These are phyloP conservation scores for Podosphaera aphanis DNA, from an alignment of 2,329 filamentous ascomycete genomes.

Conservation along the genomic window DNA sequence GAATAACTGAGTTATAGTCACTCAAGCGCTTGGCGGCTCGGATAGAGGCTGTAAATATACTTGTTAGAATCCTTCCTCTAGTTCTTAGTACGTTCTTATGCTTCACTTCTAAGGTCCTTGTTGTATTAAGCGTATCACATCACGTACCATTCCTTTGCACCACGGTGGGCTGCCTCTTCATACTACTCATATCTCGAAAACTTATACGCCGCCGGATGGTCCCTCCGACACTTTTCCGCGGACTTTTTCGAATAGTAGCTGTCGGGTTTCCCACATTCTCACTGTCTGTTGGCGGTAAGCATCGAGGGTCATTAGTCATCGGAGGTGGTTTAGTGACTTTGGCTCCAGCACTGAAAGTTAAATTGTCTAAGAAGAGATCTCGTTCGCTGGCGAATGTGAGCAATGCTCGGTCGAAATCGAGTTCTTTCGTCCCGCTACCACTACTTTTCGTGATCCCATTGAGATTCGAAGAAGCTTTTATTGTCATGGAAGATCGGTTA, in stretches of 20 bases:
- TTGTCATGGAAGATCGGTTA: conserved; percentile 43
- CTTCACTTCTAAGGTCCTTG: not conserved
- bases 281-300: conserved; percentile 23
- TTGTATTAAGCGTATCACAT: not conserved
- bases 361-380: conserved; percentile 78
- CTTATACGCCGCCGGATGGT: conserved; percentile 85
- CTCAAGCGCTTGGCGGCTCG: conserved; percentile 75
- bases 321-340: conserved; percentile 44
- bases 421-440: conserved; percentile 29
- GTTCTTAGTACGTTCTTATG: not conserved
- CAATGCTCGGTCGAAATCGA: conserved; percentile 83
- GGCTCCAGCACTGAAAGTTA: conserved; percentile 60
- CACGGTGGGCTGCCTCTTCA: conserved; percentile 62
- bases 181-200: conserved; percentile 82
- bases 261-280: conserved; percentile 21
- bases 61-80: conserved; percentile 1
- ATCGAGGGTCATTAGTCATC: conserved; percentile 34
- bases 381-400: conserved; percentile 89
- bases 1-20: conserved; percentile 96
- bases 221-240: conserved; percentile 34
- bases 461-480: conserved; percentile 21
- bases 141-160: conserved; percentile 45
- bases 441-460: conserved; percentile 8
- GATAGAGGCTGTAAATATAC: conserved; percentile 29
- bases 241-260: conserved; percentile 21